Evolutionary conservation across 257 asterid species (phyloP), one percentile per base, ranked within the genome.

Genomic region (Capsicum chinense): DNA sequence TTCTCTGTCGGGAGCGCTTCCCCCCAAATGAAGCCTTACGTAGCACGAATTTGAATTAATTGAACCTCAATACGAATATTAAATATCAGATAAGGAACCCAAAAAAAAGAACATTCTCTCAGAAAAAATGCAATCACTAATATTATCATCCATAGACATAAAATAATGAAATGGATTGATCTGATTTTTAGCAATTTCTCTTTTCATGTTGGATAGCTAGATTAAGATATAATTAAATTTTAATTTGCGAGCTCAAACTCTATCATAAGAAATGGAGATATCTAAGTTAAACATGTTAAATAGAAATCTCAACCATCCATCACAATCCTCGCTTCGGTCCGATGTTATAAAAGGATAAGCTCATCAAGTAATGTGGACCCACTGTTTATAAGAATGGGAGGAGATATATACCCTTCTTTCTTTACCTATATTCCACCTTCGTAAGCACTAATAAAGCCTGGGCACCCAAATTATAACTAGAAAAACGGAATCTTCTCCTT

Each of bases 401-500:
- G 16, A 44, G 44, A 11, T 26, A 37, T 8, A 10, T 73, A 2
- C 8, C 60, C 42, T 59, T 42, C n/a, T 80, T 35, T 12, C 44
- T 39, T 39, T 39, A 39, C 44, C 44, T 0, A 39, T 2, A 33
- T 57, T 42, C 83, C 83, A 84, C 71, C 86, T 80, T 66, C 80
- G 62, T 80, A 62, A 57, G 71, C 68, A 80, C 73, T 57, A 17
- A 17, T 9, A 58, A 80, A 59, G 54, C 8, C 15, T 17, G 57
- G 7, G 44, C 83, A 80, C 83, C 21, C 56, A 59, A 11, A 9
- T 14, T 58, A 42, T 63, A 58, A 58, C 83, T 58, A 80, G 69
- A 80, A 80, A 80, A 59, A 80, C 83, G 59, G 73, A 80, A 59
- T 80, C 11, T 74, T 79, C 83, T 74, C 79, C 16, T 83, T 39